Evolutionary conservation across 2,329 filamentous ascomycete species (phyloP), one percentile per base, ranked within the genome.

Genomic region (Calcarisporium arbuscula): DNA sequence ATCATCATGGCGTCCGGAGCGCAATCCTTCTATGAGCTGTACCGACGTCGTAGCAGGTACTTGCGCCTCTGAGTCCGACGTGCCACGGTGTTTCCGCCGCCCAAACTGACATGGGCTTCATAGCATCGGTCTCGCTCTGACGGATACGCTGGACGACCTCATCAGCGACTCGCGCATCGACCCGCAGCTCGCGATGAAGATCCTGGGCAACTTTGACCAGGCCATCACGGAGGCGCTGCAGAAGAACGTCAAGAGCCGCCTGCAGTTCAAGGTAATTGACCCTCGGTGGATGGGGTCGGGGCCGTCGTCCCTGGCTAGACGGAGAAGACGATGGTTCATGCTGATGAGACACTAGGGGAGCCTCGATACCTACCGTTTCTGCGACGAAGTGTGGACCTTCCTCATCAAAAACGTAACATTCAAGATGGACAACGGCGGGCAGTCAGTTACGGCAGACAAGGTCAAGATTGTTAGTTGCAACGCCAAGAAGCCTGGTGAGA

Each of bases 381-480:
- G 92, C 68, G 92, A 98, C 64, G 92, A 98, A 67, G 92, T 98
- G 39, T 98, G 92, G 92, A 98, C 92, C 2, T 98, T 98, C 61
- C 76, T 98, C 39, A 94, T 98, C 64, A 95, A 95, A 65, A 92
- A 96, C 48, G 89, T 96, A 36, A 88, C 82, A n/a, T 96, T 98
- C 69, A 98, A 98, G 67, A 82, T 96, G 67, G 90, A 96, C 50
- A 86, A 83, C 34, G 73, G 72, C 47, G 77, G 75, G 37, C 75
- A 80, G 41, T 75, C 77, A 1, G 79, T 96, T 11, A 67, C 75
- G 23, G 88, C 89, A 15, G 90, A 95, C 56, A 90, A 88, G 60
- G 85, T 98, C 62, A 96, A 96, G 79, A 98, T 98, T 49, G 92
- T 98, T 32, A 94, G 86, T 64, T 96, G 90, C 64, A 95, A 94